Conservation (phyloP, 2,329 filamentous ascomycete genomes). For the Cadophora sp. region DNA sequence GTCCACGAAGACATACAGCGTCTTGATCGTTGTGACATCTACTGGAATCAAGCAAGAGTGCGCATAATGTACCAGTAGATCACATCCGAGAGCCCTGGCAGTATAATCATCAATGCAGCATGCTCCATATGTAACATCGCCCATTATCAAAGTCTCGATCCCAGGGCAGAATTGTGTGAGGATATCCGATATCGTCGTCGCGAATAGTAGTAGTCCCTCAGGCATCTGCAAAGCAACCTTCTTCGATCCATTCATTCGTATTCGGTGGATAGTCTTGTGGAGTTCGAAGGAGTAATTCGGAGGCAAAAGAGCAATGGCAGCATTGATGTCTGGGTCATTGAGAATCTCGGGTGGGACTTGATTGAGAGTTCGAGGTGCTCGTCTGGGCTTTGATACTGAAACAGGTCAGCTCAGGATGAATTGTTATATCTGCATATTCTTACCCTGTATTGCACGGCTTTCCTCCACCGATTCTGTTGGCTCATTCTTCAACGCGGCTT, state of each 20-base stretch:
- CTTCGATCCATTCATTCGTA: conserved; percentile 79
- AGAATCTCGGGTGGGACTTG: conserved; percentile 89
- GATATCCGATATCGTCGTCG: conserved; percentile 97
- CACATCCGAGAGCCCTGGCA: conserved; percentile 89
- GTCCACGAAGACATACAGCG: conserved; percentile 96
- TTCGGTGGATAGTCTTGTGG: conserved; percentile 95
- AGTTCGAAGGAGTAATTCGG: conserved; percentile 99
- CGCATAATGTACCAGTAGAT: conserved; percentile 94
- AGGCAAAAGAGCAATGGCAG: conserved; percentile 85
- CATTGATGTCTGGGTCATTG: conserved; percentile 83
- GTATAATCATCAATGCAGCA: conserved; percentile 99
- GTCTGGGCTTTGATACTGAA: conserved; percentile 72
- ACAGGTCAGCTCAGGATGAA: too few species aligned
- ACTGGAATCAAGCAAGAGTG: conserved; percentile 97
- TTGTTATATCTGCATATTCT: conserved; percentile 28
- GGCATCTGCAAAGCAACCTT: conserved; percentile 96
- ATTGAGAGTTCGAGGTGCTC: conserved; percentile 83
- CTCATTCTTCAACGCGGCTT: conserved; percentile 54
- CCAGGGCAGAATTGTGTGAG: conserved; percentile 92
- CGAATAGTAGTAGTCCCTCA: conserved; percentile 92
- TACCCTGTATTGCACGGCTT: conserved; percentile 73
- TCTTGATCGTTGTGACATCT: conserved; percentile 95
- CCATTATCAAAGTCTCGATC: conserved; percentile 96
- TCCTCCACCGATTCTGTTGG: conserved; percentile 53
- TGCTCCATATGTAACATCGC: conserved; percentile 96